Conservation (phyloP, 2,329 filamentous ascomycete genomes). For the Epichloe festucae region DNA sequence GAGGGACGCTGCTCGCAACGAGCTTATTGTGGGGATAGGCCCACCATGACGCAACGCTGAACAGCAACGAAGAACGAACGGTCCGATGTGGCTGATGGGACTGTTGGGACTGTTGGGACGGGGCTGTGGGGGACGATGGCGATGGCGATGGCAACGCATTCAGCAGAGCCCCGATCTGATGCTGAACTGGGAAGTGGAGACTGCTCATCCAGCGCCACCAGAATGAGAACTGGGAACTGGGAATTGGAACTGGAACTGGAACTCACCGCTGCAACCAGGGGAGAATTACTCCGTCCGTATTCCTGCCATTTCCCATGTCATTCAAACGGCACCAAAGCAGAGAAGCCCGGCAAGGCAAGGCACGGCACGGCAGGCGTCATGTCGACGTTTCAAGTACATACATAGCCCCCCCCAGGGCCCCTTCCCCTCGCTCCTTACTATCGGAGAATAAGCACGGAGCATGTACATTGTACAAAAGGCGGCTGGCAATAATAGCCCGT, state of each 20-base stretch:
- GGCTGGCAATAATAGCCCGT: not conserved
- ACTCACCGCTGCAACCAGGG: too few relatives aligned
- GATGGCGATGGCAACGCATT: not conserved
- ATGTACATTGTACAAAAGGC: not conserved
- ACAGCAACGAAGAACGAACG: not conserved
- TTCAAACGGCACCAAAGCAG: too few relatives aligned
- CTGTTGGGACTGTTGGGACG: not conserved
- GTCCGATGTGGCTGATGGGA: not conserved
- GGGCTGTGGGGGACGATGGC: not conserved
- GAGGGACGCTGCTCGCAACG: too few relatives aligned
- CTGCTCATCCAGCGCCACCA: not conserved
- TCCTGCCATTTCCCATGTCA: too few relatives aligned
- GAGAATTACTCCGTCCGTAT: too few relatives aligned
- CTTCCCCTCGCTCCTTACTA: too few relatives aligned
- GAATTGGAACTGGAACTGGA: too few relatives aligned
- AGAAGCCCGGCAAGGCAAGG: not conserved
- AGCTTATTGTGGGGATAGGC: not conserved
- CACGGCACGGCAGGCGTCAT: not conserved
- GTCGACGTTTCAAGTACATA: too few relatives aligned
- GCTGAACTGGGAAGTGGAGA: not conserved
- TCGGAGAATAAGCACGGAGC: not conserved
- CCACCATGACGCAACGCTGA: conserved; percentile 6
- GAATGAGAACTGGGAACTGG: too few relatives aligned
- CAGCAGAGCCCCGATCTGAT: not conserved
- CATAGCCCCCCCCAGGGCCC: too few relatives aligned